Percentiles rank a stretch among this genome's conserved stretches.
These are phyloP conservation scores for Penicillium riverlandense DNA, from an alignment of 495 filamentous ascomycete species.

Conservation along the genomic window DNA sequence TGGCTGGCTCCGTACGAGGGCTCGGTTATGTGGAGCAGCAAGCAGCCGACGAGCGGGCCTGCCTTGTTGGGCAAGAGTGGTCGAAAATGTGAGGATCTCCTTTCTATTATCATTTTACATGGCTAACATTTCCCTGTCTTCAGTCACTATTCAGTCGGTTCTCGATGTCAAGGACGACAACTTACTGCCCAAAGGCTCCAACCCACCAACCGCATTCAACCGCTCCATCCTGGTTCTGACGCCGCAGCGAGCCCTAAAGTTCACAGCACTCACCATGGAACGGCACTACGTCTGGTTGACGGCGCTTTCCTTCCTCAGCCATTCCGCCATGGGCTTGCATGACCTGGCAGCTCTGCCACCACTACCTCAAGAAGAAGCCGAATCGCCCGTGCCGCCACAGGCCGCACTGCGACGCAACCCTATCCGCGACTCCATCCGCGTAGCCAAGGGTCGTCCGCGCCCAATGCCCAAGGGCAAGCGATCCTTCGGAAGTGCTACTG, in stretches of 20 bases:
- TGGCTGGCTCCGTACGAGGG: constrained; percentile 96
- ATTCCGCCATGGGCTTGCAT: constrained; percentile 68
- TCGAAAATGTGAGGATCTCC: constrained; percentile 69
- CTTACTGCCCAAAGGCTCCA: constrained; percentile 66
- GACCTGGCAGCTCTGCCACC: constrained; percentile 54
- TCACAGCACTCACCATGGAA: constrained; percentile 75
- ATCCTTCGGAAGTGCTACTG: constrained; percentile 23
- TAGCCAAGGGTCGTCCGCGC: constrained; percentile 73
- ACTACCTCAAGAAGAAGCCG: constrained; percentile 42
- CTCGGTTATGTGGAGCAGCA: constrained; percentile 96
- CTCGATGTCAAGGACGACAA: constrained; percentile 95
- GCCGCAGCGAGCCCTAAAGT: constrained; percentile 88
- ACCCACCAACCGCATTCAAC: constrained; percentile 58
- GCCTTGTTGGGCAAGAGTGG: constrained; percentile 93
- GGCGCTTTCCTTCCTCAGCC: constrained; percentile 86
- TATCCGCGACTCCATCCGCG: constrained; percentile 83
- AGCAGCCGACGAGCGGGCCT: constrained; percentile 82
- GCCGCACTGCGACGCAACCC: constrained; percentile 50
- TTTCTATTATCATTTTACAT: not conserved
- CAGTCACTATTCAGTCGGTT: constrained; percentile 93
- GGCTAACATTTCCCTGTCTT: constrained; percentile 7
- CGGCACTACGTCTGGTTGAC: constrained; percentile 95
- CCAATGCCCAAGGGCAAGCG: constrained; percentile 37
- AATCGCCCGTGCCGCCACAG: constrained; percentile 25
- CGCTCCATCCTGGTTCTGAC: constrained; percentile 94